Evolutionary conservation across 257 asterid species (phyloP).

Genomic region (Capsicum baccatum): DNA sequence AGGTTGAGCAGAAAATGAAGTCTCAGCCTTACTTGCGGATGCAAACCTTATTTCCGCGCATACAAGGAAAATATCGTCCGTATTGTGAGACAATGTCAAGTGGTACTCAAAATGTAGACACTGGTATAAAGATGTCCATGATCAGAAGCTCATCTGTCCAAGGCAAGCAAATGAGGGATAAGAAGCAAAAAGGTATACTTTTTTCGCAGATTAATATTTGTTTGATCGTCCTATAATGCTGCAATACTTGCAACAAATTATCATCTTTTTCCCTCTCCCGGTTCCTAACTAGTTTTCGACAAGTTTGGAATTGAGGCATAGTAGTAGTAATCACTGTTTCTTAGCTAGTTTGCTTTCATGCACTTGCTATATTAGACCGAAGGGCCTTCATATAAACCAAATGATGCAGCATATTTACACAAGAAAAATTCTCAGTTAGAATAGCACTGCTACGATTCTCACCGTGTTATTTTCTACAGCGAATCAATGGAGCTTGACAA

Average conservation of each 20-base stretch:
- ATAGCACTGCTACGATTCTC: conserved; percentile 2
- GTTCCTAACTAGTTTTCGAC: neutral
- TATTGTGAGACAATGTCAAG: conserved; percentile 35
- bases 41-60: conserved; percentile 16
- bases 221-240: neutral
- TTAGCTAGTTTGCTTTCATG: neutral
- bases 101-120: neutral
- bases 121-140: conserved; percentile 9
- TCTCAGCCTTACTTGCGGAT: conserved; percentile 31
- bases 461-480: conserved; percentile 12
- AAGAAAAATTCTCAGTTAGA: too few relatives aligned
- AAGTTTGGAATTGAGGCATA: neutral
- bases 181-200: conserved; percentile 13
- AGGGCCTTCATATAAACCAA: too few relatives aligned
- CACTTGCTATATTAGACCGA: neutral
- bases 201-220: neutral
- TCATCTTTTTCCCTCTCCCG: neutral
- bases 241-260: neutral
- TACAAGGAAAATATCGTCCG: conserved; percentile 38
- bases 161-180: conserved; percentile 20
- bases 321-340: neutral
- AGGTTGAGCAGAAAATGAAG: conserved; percentile 43
- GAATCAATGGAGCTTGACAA: neutral
- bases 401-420: too few relatives aligned
- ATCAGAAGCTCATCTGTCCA: conserved; percentile 27